Conservation (phyloP, 306 rosid species). For the Sindora glabra region DNA sequence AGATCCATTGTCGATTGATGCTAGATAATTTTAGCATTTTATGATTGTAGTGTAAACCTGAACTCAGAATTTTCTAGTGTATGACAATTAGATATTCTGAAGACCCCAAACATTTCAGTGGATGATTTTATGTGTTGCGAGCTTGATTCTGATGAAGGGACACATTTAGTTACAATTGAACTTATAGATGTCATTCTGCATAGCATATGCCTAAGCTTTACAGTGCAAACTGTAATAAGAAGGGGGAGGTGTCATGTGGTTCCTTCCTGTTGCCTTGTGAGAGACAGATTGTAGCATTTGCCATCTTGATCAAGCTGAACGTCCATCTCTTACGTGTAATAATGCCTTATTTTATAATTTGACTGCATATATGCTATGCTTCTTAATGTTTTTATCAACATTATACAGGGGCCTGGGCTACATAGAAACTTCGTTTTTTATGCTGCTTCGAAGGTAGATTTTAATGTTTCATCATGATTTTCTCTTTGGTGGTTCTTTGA, state of each 20-base stretch:
- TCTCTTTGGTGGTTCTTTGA: background rate
- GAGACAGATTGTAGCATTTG: background rate
- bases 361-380: background rate
- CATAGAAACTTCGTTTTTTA: conserved; percentile 41
- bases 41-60: background rate
- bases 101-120: background rate
- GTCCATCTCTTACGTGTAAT: background rate
- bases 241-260: background rate
- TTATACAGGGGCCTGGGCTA: conserved; percentile 62
- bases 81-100: background rate
- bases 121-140: background rate
- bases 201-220: background rate
- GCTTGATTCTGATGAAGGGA: conserved; percentile 16
- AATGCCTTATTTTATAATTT: too few species aligned
- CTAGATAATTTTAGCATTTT: conserved; percentile 9
- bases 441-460: conserved; percentile 59
- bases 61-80: background rate
- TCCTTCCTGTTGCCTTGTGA: background rate
- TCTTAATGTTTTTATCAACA: background rate
- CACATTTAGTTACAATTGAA: background rate
- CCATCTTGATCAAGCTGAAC: background rate
- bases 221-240: background rate
- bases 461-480: background rate
- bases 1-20: background rate
- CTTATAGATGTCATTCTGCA: background rate